Evolutionary conservation across 257 asterid genomes (phyloP).

Genomic region (Henckelia pumila): DNA sequence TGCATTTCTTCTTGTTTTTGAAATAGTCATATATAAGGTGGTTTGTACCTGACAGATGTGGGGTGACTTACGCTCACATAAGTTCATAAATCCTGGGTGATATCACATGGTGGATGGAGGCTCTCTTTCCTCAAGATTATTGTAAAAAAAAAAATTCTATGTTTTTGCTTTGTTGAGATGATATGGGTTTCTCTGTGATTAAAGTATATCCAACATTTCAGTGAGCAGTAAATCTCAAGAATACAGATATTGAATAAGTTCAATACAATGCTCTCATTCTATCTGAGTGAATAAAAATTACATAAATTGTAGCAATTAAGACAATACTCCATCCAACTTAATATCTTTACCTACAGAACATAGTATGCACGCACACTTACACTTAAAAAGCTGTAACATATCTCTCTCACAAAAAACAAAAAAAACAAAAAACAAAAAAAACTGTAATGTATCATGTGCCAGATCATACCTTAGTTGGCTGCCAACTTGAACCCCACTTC

Average conservation of each 20-base stretch:
- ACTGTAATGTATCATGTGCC: not conserved
- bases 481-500: constrained; percentile 44
- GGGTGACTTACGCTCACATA: no score
- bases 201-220: constrained; percentile 11
- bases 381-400: not conserved
- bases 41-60: no score
- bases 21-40: no score
- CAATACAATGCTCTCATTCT: not conserved
- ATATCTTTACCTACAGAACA: constrained; percentile 12
- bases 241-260: constrained; percentile 1
- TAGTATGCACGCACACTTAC: not conserved
- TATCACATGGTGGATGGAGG: not conserved
- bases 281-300: not conserved
- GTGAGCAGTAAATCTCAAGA: constrained; percentile 3
- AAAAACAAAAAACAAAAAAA: no score
- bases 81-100: constrained; percentile 12
- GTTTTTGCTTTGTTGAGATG: not conserved
- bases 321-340: not conserved
- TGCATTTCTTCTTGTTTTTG: no score
- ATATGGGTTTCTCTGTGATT: not conserved
- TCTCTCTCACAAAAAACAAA: no score
- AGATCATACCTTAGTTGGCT: constrained; percentile 55
- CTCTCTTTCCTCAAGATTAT: not conserved
- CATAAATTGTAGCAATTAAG: constrained; percentile 2
- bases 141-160: not conserved